Base-by-base conservation (phyloP, 345 rosid genomes). In the Lumnitzera littorea region DNA sequence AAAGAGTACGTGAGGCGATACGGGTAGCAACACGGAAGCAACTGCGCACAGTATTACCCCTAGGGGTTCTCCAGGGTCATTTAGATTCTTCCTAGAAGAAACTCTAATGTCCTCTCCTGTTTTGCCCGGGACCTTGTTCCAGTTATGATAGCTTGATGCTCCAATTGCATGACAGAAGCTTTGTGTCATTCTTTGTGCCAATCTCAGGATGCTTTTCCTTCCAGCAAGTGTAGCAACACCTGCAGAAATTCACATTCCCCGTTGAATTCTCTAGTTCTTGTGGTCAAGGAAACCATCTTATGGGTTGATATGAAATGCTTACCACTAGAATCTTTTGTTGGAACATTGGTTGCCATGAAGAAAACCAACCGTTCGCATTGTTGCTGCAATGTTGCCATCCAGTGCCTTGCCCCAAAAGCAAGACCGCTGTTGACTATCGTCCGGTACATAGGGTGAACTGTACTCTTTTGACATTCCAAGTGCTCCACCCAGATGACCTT, bases 321-420 rank as follows among this genome's bases (percentile, higher is more conserved):
- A 94, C 99, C 97, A 17, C 76, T 82, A 57, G 99, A 90, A 75
- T 95, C 99, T 71, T 95, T 95, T 50, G 96, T 88, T 13, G 99
- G 99, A 65, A 95, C 97, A 69, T 95, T 91, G 62, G 96, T 95
- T 41, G 99, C 99, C 99, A 95, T 88, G 85, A 83, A 91, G 84
- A 95, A 95, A 15, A 91, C 97, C 9, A 84, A 87, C 65, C 91
- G 81, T 62, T 95, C 99, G 25, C 99, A 94, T 51, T 90, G 96
- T 56, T 78, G 89, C 78, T 86, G 91, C 71, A 94, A 64, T 2
- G 96, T 84, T 56, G 91, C 78, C 51, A 88, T 73, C 99, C 99
- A 90, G 69, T 83, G 99, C 64, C 84, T 79, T 25, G 99, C 99
- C 14, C 99, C 97, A 50, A 94, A 94, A 52, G 99, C 96, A 55